Conservation (phyloP, 805 yeast genomes). For the Debaryomyces hansenii region DNA sequence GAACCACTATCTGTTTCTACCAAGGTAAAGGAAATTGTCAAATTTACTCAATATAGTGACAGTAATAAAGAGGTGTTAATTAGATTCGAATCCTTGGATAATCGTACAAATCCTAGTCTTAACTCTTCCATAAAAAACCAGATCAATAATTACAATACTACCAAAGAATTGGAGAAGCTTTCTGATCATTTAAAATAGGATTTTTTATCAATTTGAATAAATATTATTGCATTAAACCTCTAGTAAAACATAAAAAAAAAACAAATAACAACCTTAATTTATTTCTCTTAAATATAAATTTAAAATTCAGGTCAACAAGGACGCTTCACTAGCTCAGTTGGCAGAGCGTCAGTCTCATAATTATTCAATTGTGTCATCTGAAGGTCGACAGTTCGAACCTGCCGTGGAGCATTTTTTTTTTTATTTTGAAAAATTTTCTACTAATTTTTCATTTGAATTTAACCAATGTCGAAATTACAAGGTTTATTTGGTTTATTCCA, state of each 20-base stretch:
- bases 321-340: constrained; percentile 22
- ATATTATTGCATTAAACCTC: not conserved
- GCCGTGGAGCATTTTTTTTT: constrained; percentile 41
- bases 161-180: constrained; percentile 5
- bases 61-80: constrained; percentile 3
- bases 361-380: constrained; percentile 31
- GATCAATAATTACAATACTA: constrained; percentile 1
- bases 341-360: constrained; percentile 26
- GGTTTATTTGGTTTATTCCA: constrained; percentile 5
- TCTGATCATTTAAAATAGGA: constrained; percentile 1
- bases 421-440: not conserved
- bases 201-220: not conserved
- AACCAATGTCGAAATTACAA: not conserved
- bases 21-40: constrained; percentile 4
- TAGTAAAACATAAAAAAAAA: not conserved
- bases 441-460: not conserved
- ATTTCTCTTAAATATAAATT: no score
- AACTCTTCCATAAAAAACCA: constrained; percentile 1
- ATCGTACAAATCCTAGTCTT: not conserved
- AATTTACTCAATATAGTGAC: not conserved
- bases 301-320: no score
- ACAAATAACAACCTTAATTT: no score
- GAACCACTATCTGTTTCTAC: constrained; percentile 3
- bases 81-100: constrained; percentile 1
- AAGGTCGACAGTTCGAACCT: constrained; percentile 50